Evolutionary conservation across 2,329 filamentous ascomycete species (phyloP).

Genomic region (Verruconis gallopava): DNA sequence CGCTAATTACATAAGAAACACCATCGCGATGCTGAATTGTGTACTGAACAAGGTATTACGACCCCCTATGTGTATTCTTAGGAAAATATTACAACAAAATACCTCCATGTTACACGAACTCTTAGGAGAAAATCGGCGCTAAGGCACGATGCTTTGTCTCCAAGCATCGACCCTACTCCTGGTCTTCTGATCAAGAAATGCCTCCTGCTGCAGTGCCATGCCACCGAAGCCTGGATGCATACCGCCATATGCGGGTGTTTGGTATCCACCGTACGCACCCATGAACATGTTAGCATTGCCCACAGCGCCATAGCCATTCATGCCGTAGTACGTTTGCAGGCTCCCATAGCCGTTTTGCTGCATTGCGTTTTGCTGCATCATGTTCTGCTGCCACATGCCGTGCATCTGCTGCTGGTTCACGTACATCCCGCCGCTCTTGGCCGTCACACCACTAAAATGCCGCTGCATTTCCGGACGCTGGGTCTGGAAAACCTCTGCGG

Average conservation of each 20-base stretch:
- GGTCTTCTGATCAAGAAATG: conserved; percentile 34
- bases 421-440: background rate
- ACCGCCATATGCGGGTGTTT: too few species aligned
- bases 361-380: background rate
- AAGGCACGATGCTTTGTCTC: conserved; percentile 32
- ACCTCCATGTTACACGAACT: too few species aligned
- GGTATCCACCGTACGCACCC: background rate
- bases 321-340: too few species aligned
- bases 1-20: too few species aligned
- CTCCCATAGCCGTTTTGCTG: background rate
- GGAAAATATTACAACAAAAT: too few species aligned
- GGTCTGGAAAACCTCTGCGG: background rate
- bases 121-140: too few species aligned
- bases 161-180: conserved; percentile 47
- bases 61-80: too few species aligned
- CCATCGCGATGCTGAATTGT: too few species aligned
- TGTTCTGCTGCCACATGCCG: background rate
- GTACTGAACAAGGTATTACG: too few species aligned
- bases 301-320: background rate
- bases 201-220: conserved; percentile 17
- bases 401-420: conserved; percentile 1
- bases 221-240: too few species aligned
- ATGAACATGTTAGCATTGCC: background rate
- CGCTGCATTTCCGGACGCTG: background rate
- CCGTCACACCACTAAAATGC: background rate